Percentiles rank a stretch among this genome's conserved stretches.
phyloP scores from a whole-genome alignment of 2,329 filamentous ascomycete species.

The Colletotrichum simmondsii region DNA sequence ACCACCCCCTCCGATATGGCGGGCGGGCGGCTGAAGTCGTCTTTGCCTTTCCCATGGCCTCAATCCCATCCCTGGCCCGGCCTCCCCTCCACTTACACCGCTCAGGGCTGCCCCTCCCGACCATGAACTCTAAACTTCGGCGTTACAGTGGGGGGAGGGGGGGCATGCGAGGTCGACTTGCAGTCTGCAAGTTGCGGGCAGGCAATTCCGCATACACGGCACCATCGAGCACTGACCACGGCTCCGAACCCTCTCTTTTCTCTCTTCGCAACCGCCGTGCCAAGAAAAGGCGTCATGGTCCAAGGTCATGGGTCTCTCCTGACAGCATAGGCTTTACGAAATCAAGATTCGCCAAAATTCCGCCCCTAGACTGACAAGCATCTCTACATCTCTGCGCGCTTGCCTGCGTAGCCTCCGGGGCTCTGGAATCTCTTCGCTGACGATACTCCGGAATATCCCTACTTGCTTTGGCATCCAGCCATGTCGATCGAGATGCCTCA shows the following conservation, averaged over 20 bases:
- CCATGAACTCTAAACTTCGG: constrained; percentile 9
- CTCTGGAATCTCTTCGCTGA: not conserved
- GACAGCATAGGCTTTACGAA: not conserved
- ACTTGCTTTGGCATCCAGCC: not conserved
- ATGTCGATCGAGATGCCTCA: constrained; percentile 1
- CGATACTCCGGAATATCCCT: not conserved
- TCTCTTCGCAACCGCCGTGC: constrained; percentile 7
- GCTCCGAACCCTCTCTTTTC: not conserved
- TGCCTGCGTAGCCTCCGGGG: not conserved
- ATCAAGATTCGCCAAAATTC: constrained; percentile 3
- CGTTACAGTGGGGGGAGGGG: not conserved
- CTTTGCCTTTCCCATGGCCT: constrained; percentile 28
- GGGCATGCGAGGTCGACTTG: not conserved
- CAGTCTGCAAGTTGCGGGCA: constrained; percentile 11
- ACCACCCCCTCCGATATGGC: not conserved
- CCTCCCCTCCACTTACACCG: not conserved
- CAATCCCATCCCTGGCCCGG: constrained; percentile 16
- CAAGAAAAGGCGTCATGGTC: not conserved
- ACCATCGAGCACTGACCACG: constrained; percentile 20
- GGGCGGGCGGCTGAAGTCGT: constrained; percentile 14
- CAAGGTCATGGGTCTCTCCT: not conserved
- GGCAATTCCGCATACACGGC: constrained; percentile 27
- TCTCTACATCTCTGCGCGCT: not conserved
- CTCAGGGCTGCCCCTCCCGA: constrained; percentile 22
- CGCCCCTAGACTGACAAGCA: not conserved